Base-by-base conservation (phyloP, 805 yeast genomes). In the Kazachstania martiniae region DNA sequence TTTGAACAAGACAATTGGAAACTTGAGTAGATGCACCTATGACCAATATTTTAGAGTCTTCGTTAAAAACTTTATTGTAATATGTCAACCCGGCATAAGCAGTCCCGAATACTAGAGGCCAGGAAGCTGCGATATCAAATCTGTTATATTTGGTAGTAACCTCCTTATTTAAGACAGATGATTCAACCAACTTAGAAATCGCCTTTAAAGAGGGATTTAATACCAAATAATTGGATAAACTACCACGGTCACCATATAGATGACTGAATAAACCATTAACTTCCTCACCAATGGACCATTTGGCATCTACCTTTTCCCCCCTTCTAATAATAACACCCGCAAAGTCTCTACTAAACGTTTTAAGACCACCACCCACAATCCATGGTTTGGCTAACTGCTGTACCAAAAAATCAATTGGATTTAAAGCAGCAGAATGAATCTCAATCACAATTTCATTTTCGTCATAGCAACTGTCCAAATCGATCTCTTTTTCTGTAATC, bases 11-110 rank as follows among this genome's bases (percentile, higher is more conserved):
- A 37, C 62, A 65, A 18, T 65, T 49, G 15, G 87, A 86, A 12
- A 79, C 86, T 10, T 77, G 58, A 1, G 93, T 74, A 7, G 81
- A 76, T 17, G 80, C 89, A 24, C 94, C 94, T 29, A 80, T 59
- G 14, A 83, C 65, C 29, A 81, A 61, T 4, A 79, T 70, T 36
- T 64, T 68, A 4, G 72, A 60, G 12, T 59, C 56, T 8, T 61
- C 60, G 24, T 58, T 61, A 14, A 26, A 36, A 21, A 55, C 51
- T 35, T 63, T 61, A 3, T 50, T 49, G 18, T 45, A 42, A 5
- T 46, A 37, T 7, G 50, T 47, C 19, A 68, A 50, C 31, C 64
- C 56, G 12, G 43, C 49, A 41, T 47, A 64, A 1, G 89, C 87
- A 3, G 93, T 77, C 13, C 74, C 72, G 41, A 68, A 72, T 0